phyloP scores from a whole-genome alignment of 176 grass and related monocot species.

The Olyra latifolia region DNA sequence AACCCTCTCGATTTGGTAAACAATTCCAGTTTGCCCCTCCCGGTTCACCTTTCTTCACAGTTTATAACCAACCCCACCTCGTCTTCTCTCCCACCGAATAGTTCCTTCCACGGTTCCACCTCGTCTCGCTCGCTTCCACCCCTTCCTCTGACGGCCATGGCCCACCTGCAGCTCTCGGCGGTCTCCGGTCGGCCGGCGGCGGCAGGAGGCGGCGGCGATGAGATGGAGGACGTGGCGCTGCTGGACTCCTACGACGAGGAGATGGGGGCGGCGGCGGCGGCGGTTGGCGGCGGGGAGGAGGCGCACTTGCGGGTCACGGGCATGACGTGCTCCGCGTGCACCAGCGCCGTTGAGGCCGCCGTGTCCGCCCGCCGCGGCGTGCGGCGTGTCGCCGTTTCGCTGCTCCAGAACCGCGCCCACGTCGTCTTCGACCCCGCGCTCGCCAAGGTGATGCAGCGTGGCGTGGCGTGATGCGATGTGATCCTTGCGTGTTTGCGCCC shows the following conservation, averaged over 20 bases:
- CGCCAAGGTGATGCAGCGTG: slow-evolving; percentile 48
- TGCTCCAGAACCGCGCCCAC: slow-evolving; percentile 89
- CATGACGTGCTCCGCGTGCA: slow-evolving; percentile 99
- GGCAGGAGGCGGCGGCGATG: slow-evolving; percentile 30
- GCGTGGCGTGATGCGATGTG: not conserved
- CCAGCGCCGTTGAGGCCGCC: slow-evolving; percentile 76
- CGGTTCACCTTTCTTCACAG: not conserved
- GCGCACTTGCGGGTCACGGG: slow-evolving; percentile 76
- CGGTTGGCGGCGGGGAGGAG: slow-evolving; percentile 11
- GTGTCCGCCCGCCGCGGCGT: slow-evolving; percentile 64
- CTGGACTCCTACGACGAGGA: slow-evolving; percentile 86
- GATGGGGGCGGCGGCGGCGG: slow-evolving; percentile 26
- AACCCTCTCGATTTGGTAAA: not conserved
- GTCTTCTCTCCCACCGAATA: slow-evolving; percentile 31
- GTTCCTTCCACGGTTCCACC: no score
- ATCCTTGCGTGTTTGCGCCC: slow-evolving; percentile 16
- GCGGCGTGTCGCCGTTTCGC: slow-evolving; percentile 67
- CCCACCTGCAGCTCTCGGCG: slow-evolving; percentile 69
- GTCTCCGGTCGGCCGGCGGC: slow-evolving; percentile 28
- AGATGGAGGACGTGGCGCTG: slow-evolving; percentile 85
- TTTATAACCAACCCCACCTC: slow-evolving; percentile 26
- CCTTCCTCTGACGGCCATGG: slow-evolving; percentile 4
- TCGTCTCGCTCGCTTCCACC: not conserved
- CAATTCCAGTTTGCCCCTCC: not conserved
- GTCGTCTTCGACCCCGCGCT: slow-evolving; percentile 83